Conservation (phyloP, 176 grass and related monocot species). For the Musa troglodytarum region DNA sequence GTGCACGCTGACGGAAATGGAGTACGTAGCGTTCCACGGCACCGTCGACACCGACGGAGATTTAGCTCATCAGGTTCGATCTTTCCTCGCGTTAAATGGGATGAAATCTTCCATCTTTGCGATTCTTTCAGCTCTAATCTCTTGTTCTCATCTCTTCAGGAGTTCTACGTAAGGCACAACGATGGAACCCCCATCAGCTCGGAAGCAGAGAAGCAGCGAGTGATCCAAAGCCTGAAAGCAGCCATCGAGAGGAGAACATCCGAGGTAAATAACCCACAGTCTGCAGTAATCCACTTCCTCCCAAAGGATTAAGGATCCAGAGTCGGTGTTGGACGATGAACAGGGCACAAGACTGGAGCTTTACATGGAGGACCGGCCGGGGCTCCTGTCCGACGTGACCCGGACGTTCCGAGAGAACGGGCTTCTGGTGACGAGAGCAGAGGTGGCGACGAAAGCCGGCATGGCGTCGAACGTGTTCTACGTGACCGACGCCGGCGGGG, state of each 20-base stretch:
- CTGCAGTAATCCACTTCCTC: neutral
- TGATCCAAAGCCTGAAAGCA: neutral
- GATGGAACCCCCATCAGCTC: constrained; percentile 6
- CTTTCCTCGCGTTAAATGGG: too few species aligned
- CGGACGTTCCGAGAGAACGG: constrained; percentile 75
- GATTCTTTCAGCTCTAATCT: neutral
- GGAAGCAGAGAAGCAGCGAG: constrained; percentile 3
- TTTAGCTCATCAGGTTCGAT: neutral
- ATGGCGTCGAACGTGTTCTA: constrained; percentile 74
- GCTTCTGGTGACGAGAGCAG: constrained; percentile 48
- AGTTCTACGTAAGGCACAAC: neutral
- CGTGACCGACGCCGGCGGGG: constrained; percentile 47
- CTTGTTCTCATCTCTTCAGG: neutral
- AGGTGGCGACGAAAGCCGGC: constrained; percentile 49
- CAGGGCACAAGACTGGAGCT: constrained; percentile 80
- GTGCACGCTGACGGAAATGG: neutral
- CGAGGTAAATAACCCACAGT: neutral
- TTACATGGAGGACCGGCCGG: constrained; percentile 39
- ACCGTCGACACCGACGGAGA: constrained; percentile 1
- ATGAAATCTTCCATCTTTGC: too few species aligned
- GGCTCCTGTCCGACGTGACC: constrained; percentile 55
- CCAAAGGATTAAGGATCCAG: neutral
- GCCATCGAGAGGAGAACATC: neutral
- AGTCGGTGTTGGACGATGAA: too few species aligned
- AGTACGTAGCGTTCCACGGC: neutral